Evolutionary conservation across 192 early-diverging fungal species (phyloP).

Genomic region (Podila minutissima): DNA sequence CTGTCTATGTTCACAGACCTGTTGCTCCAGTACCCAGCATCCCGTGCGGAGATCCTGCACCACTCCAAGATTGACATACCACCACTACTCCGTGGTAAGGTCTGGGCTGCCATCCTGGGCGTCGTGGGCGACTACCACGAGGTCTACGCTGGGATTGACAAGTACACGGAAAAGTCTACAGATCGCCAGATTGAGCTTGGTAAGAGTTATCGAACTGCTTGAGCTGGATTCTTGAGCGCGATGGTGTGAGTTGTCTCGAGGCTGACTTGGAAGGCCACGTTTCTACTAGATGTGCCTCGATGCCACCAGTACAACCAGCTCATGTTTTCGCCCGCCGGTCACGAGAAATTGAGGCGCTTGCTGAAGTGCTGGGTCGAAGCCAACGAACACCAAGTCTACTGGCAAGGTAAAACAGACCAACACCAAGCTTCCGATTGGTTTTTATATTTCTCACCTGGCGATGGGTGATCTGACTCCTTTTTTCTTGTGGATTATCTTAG

Average conservation of each 20-base stretch:
- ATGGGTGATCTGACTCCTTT: conserved; percentile 5
- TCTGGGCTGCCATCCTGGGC: conserved; percentile 74
- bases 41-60: conserved; percentile 62
- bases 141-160: conserved; percentile 62
- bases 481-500: conserved; percentile 29
- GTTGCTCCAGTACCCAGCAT: conserved; percentile 66
- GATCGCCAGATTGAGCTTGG: conserved; percentile 66
- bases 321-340: conserved; percentile 68
- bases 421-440: neutral
- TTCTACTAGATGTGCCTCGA: conserved; percentile 65
- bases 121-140: conserved; percentile 64
- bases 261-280: too few relatives aligned
- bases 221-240: too few relatives aligned
- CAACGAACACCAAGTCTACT: conserved; percentile 74
- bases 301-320: conserved; percentile 76
- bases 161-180: conserved; percentile 57
- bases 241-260: too few relatives aligned
- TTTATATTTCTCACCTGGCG: neutral
- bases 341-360: conserved; percentile 67
- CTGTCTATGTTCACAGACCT: conserved; percentile 63
- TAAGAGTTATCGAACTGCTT: neutral
- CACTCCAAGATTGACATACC: conserved; percentile 72
- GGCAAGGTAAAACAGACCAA: conserved; percentile 70
- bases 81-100: conserved; percentile 66
- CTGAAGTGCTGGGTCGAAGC: conserved; percentile 71